Evolutionary conservation across 2,329 filamentous ascomycete species (phyloP), one percentile per base, ranked within the genome.

Genomic region (Pseudogymnoascus destructans): DNA sequence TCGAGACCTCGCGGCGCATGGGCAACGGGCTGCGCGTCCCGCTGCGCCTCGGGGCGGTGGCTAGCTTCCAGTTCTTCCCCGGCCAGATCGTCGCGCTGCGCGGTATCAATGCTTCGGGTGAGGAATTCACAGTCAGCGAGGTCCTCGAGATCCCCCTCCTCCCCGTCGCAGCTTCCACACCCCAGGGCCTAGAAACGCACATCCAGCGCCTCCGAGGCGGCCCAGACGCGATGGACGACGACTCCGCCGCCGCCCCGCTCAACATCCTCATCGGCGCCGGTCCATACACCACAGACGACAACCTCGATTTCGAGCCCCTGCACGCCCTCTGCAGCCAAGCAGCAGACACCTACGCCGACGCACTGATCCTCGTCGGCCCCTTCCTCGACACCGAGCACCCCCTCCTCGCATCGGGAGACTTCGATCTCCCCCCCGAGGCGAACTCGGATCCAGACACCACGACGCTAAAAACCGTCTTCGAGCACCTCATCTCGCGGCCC

Each of bases 341-440:
- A 7, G 83, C 82, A 13, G 82, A 89, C 63, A 80, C 78, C 19
- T 84, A 81, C 63, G 87, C 85, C 9, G 93, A 98, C 69, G 81
- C 82, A 2, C 73, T 98, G 25, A 79, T 97, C 42, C 77, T 98
- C 7, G 76, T 81, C 3, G 93, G 93, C 0, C 93, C 93, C 0
- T 96, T 98, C 69, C 78, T 98, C 63, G 93, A 97, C 69, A 77
- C 86, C 33, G 90, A 96, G 65, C 93, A 98, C 69, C 92, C 93
- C 0, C 76, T 95, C 23, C 80, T 98, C 58, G 88, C 89, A 21
- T 79, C 81, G 13, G 85, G 89, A 63, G 86, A 92, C 72, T 85
- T 92, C 68, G 82, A 92, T 66, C 77, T 90, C 60, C 85, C 86
- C 36, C 79, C 84, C 21, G 80, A 85, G 56, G 79, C 80, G 59